Evolutionary conservation across 495 filamentous ascomycete genomes (phyloP).

Genomic region (Pyronema domesticum): DNA sequence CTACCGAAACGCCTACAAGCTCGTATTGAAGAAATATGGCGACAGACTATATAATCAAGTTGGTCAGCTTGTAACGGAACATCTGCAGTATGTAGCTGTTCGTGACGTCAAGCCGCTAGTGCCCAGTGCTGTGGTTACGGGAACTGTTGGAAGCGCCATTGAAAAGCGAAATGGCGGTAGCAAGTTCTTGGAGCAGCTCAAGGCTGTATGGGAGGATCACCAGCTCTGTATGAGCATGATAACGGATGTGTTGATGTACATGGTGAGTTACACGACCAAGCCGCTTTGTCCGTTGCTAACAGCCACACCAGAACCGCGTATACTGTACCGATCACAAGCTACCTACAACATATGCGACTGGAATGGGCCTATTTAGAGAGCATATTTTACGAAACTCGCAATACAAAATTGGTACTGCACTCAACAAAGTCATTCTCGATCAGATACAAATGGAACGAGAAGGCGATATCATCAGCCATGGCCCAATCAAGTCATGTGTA

Average conservation of each 20-base stretch:
- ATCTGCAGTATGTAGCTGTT: slow-evolving; percentile 17
- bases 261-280: slow-evolving; percentile 35
- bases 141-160: slow-evolving; percentile 35
- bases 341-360: slow-evolving; percentile 61
- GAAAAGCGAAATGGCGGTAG: slow-evolving; percentile 69
- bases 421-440: slow-evolving; percentile 70
- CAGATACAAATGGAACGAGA: slow-evolving; percentile 83
- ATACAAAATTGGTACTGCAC: slow-evolving; percentile 43
- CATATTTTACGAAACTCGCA: slow-evolving; percentile 47
- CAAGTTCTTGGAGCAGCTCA: slow-evolving; percentile 59
- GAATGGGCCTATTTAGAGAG: slow-evolving; percentile 79
- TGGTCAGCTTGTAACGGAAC: slow-evolving; percentile 41
- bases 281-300: background rate
- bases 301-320: slow-evolving; percentile 46
- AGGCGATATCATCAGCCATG: slow-evolving; percentile 74
- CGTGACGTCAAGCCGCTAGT: slow-evolving; percentile 26
- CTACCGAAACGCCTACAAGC: slow-evolving; percentile 88
- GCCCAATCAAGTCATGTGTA: slow-evolving; percentile 61
- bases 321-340: slow-evolving; percentile 51
- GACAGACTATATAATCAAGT: slow-evolving; percentile 65
- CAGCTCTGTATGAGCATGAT: slow-evolving; percentile 91
- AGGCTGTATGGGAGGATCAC: slow-evolving; percentile 70
- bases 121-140: slow-evolving; percentile 20
- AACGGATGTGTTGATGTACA: slow-evolving; percentile 95
- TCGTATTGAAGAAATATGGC: slow-evolving; percentile 81